Percentiles rank a stretch among this genome's conserved stretches.
phyloP scores from a whole-genome alignment of 345 rosid genomes.

The Populus alba region DNA sequence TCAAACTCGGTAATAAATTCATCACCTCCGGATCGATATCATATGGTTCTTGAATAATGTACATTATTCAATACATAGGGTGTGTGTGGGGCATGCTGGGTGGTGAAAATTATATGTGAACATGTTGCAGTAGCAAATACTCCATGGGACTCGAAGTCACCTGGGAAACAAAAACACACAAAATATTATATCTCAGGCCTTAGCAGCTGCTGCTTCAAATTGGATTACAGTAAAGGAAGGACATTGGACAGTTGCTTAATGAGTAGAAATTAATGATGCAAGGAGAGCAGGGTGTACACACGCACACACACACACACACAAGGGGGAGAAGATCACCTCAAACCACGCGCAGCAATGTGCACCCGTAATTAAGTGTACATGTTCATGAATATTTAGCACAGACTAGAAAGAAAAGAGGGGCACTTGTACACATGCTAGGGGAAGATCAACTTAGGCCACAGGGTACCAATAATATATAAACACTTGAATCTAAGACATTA shows the following conservation, averaged over 20 bases:
- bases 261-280: neutral
- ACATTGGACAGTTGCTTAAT: neutral
- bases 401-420: neutral
- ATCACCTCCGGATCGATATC: neutral
- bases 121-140: neutral
- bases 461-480: neutral
- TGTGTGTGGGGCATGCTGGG: neutral
- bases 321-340: neutral
- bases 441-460: conserved; percentile 9
- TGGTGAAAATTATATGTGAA: neutral
- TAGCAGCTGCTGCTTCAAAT: neutral
- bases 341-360: neutral
- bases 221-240: neutral
- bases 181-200: too few species aligned
- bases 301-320: neutral
- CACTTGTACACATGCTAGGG: neutral
- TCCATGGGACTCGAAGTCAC: neutral
- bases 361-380: neutral
- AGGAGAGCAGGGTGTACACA: neutral
- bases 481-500: neutral
- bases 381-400: neutral
- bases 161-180: neutral
- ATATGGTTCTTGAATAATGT: neutral
- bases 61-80: neutral
- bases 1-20: neutral